Percentiles rank a stretch among this genome's conserved stretches.
Conservation (phyloP, 345 rosid genomes). For the Corchorus capsularis region DNA sequence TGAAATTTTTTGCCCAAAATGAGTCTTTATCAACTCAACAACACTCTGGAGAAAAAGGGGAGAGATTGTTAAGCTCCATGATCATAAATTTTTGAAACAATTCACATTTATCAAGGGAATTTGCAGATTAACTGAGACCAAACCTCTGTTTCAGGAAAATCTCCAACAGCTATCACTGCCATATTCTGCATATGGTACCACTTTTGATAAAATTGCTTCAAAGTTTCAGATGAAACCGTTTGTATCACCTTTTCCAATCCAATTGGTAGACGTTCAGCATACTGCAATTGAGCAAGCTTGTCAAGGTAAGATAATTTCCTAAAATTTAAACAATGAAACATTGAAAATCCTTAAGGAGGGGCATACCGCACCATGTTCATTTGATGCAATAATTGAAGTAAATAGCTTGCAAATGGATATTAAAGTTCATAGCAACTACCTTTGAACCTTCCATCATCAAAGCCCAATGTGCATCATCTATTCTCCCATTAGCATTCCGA, state of each 20-base stretch:
- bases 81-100: background rate
- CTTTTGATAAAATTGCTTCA: slow-evolving; percentile 70
- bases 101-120: slow-evolving; percentile 4
- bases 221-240: slow-evolving; percentile 71
- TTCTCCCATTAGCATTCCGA: slow-evolving; percentile 85
- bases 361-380: background rate
- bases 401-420: background rate
- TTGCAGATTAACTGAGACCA: slow-evolving; percentile 25
- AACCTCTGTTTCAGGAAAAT: slow-evolving; percentile 85
- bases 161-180: slow-evolving; percentile 96
- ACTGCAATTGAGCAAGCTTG: slow-evolving; percentile 45
- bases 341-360: background rate
- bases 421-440: slow-evolving; percentile 36
- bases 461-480: slow-evolving; percentile 88
- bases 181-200: slow-evolving; percentile 86
- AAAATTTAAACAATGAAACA: background rate
- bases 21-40: slow-evolving; percentile 76
- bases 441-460: slow-evolving; percentile 92
- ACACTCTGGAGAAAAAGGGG: slow-evolving; percentile 50
- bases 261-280: slow-evolving; percentile 91
- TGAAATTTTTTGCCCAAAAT: slow-evolving; percentile 62
- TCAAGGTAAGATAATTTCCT: background rate
- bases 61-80: slow-evolving; percentile 18
- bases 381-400: background rate
- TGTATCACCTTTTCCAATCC: slow-evolving; percentile 90